Conservation (phyloP, 768 basidiomycete species). For the Rhodosporidiobolus sp. region DNA sequence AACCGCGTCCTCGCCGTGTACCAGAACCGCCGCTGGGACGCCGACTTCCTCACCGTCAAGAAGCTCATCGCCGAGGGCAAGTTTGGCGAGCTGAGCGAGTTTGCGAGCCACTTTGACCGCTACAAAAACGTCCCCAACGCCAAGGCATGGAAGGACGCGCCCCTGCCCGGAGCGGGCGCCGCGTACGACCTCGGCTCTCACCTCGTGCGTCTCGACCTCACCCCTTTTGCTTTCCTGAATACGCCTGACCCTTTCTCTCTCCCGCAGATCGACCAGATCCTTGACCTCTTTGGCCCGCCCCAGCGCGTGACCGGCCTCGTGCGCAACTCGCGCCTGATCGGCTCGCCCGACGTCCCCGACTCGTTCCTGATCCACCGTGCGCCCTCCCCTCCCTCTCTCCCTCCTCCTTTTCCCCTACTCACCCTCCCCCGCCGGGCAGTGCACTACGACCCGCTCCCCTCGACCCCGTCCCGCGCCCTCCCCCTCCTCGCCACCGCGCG, state of each 20-base stretch:
- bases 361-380: conserved; percentile 45
- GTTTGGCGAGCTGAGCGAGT: conserved; percentile 46
- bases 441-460: conserved; percentile 41
- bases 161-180: conserved; percentile 61
- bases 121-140: conserved; percentile 49
- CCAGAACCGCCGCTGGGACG: conserved; percentile 64
- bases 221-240: not conserved
- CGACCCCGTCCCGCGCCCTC: no score
- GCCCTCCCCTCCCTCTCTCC: not conserved
- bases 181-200: conserved; percentile 78
- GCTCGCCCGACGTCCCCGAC: conserved; percentile 49
- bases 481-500: no score
- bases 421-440: conserved; percentile 57
- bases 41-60: conserved; percentile 68
- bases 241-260: not conserved
- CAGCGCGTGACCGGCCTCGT: conserved; percentile 64
- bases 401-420: conserved; percentile 50
- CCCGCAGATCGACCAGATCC: conserved; percentile 63
- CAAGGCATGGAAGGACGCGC: conserved; percentile 73
- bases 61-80: conserved; percentile 55
- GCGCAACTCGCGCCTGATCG: conserved; percentile 63
- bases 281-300: conserved; percentile 73
- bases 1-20: conserved; percentile 58
- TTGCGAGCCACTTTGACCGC: conserved; percentile 63
- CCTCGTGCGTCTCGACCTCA: conserved; percentile 53